phyloP scores from a whole-genome alignment of 1,284 basidiomycete genomes.

The Pseudozyma sp. region DNA sequence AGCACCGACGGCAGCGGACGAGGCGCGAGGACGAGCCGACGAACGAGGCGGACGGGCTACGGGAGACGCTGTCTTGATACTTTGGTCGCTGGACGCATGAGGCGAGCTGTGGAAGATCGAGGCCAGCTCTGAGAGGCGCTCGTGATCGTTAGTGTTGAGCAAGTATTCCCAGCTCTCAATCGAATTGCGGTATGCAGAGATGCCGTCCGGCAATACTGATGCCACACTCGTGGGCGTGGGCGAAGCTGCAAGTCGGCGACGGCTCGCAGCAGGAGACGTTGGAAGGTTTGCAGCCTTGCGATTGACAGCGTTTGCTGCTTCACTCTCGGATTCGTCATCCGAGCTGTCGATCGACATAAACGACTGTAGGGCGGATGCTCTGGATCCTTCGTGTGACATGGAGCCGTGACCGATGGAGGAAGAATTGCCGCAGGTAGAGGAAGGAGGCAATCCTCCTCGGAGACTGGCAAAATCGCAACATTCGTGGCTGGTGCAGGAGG shows the following conservation, averaged over 20 bases:
- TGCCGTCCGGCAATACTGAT: constrained; percentile 10
- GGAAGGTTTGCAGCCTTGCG: neutral
- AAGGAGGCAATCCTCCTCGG: neutral
- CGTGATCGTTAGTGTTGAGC: constrained; percentile 21
- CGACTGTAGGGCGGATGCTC: constrained; percentile 22
- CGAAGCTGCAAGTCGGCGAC: constrained; percentile 6
- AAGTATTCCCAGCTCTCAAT: constrained; percentile 43
- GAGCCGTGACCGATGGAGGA: constrained; percentile 16
- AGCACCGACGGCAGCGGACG: neutral
- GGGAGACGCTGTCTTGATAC: neutral
- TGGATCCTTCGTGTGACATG: constrained; percentile 19
- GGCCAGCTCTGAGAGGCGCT: constrained; percentile 32
- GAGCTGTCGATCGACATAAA: constrained; percentile 56
- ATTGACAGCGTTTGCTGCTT: constrained; percentile 3
- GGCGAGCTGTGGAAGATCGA: constrained; percentile 26
- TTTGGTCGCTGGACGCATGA: neutral
- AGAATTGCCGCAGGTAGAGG: constrained; percentile 2
- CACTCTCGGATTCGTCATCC: constrained; percentile 31
- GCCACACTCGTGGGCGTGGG: neutral
- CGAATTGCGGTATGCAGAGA: constrained; percentile 31
- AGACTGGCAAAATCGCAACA: constrained; percentile 10
- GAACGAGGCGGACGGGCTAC: constrained; percentile 9
- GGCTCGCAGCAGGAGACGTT: neutral
- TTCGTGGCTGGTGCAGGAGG: constrained; percentile 11
- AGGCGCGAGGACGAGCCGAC: constrained; percentile 17